phyloP scores from a whole-genome alignment of 306 rosid genomes.

The Neltuma alba region DNA sequence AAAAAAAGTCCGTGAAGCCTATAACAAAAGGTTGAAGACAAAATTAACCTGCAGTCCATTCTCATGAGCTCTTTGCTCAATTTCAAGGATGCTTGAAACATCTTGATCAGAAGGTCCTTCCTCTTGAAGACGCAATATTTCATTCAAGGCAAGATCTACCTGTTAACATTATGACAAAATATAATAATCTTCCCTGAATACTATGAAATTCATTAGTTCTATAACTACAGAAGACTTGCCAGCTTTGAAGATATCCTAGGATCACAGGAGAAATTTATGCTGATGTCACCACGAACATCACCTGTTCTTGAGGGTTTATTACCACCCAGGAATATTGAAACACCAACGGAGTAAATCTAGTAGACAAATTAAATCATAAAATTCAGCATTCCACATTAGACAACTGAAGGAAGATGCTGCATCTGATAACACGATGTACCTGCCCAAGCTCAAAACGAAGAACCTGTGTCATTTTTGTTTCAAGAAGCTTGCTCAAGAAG shows the following conservation, averaged over 20 bases:
- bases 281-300: constrained; percentile 86
- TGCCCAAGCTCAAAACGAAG: constrained; percentile 96
- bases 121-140: constrained; percentile 87
- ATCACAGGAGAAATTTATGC: constrained; percentile 93
- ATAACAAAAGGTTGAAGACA: constrained; percentile 30
- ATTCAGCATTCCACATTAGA: constrained; percentile 28
- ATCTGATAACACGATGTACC: constrained; percentile 46
- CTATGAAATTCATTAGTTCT: constrained; percentile 26
- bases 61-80: constrained; percentile 95
- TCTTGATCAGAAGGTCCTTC: constrained; percentile 91
- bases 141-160: constrained; percentile 93
- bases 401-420: constrained; percentile 20
- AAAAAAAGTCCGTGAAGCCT: constrained; percentile 26
- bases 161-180: constrained; percentile 43
- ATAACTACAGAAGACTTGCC: constrained; percentile 51
- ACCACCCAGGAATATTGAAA: constrained; percentile 93
- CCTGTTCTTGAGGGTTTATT: constrained; percentile 88
- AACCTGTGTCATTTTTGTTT: constrained; percentile 90
- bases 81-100: constrained; percentile 82
- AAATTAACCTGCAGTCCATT: constrained; percentile 89
- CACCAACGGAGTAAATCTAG: constrained; percentile 86
- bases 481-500: constrained; percentile 93
- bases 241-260: constrained; percentile 90
- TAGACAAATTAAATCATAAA: constrained; percentile 43
- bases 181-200: constrained; percentile 26